Conservation (phyloP, 2,329 filamentous ascomycete genomes). For the Xylariomycetidae sp. region DNA sequence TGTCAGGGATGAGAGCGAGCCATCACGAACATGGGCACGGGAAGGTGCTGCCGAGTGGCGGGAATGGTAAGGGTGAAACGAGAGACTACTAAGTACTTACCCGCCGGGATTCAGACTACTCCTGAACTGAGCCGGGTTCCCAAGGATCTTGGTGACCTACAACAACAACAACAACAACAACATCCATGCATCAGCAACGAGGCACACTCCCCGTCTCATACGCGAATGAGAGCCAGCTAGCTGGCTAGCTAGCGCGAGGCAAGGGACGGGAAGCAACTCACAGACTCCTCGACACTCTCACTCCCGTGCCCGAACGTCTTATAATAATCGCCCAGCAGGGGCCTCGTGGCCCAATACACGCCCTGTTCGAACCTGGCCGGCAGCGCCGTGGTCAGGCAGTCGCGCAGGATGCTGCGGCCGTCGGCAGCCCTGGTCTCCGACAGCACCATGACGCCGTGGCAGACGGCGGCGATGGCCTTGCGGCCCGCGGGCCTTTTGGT, state of each 20-base stretch:
- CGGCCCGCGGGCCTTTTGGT: constrained; percentile 38
- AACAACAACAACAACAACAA: too few relatives aligned
- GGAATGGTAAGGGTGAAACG: too few relatives aligned
- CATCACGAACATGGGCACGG: too few relatives aligned
- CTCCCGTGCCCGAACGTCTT: constrained; percentile 51
- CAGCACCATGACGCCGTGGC: constrained; percentile 49
- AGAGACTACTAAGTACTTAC: too few relatives aligned
- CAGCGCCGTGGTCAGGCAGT: constrained; percentile 44
- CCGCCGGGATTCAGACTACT: constrained; percentile 35
- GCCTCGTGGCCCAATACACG: constrained; percentile 44
- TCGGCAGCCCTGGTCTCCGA: constrained; percentile 34
- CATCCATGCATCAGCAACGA: too few relatives aligned
- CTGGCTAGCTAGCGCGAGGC: too few relatives aligned
- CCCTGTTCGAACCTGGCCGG: constrained; percentile 44
- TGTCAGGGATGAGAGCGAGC: neutral
- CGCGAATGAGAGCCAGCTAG: too few relatives aligned
- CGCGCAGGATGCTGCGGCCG: constrained; percentile 42
- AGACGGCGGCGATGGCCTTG: constrained; percentile 44
- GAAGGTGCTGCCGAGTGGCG: too few relatives aligned
- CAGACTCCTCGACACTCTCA: constrained; percentile 42
- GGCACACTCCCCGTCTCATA: too few relatives aligned
- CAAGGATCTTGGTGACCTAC: constrained; percentile 39
- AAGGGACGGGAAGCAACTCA: constrained; percentile 26
- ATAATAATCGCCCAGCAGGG: constrained; percentile 50
- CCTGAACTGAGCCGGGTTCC: constrained; percentile 40